Conservation (phyloP, 2,329 filamentous ascomycete genomes). For the Xylaria hypoxylon region DNA sequence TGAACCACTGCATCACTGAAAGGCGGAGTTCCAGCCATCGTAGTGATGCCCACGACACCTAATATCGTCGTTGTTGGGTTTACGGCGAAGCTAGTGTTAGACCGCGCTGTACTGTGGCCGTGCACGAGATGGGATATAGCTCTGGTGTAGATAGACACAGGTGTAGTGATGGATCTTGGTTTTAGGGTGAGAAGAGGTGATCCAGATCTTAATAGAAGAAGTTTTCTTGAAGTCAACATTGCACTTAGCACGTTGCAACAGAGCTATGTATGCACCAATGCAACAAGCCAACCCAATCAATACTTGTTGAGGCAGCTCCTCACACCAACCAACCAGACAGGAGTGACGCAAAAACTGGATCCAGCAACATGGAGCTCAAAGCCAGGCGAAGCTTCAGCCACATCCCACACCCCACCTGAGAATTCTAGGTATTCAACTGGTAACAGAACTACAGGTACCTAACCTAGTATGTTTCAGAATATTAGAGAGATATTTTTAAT, state of each 20-base stretch:
- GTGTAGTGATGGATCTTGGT: neutral
- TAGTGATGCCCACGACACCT: constrained; percentile 27
- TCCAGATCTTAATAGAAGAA: constrained; percentile 6
- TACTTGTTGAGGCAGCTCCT: neutral
- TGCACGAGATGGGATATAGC: neutral
- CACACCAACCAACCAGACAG: constrained; percentile 16
- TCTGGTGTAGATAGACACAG: constrained; percentile 5
- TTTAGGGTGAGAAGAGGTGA: neutral
- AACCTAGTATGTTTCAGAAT: too few relatives aligned
- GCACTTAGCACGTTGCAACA: neutral
- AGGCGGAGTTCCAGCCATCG: constrained; percentile 43
- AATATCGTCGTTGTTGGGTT: constrained; percentile 19
- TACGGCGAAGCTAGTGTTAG: neutral
- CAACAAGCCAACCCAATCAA: constrained; percentile 17
- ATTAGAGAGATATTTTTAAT: too few relatives aligned
- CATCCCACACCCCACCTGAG: constrained; percentile 6
- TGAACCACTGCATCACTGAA: constrained; percentile 74
- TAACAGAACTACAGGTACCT: too few relatives aligned
- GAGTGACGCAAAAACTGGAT: constrained; percentile 28
- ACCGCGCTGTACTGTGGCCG: neutral
- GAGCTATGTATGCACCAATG: constrained; percentile 2
- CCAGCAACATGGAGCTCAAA: constrained; percentile 25
- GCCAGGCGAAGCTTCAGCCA: constrained; percentile 26
- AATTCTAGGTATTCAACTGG: too few relatives aligned
- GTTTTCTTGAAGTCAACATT: constrained; percentile 33